These are phyloP conservation scores for Solanum lignicaule DNA, from an alignment of 257 asterid genomes.

Conservation along the genomic window DNA sequence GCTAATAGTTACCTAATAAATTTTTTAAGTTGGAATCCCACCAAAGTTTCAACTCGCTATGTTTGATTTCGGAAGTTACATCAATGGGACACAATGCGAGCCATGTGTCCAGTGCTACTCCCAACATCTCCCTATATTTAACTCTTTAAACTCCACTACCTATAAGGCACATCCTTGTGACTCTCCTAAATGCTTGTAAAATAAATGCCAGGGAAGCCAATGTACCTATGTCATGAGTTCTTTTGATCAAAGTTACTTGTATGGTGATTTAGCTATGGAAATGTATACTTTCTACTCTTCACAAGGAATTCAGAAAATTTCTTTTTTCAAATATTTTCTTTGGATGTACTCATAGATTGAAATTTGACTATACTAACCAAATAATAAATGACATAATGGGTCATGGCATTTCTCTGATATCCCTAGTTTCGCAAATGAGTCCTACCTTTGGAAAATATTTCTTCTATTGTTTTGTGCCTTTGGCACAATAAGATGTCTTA, in stretches of 20 bases:
- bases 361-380: background rate
- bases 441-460: background rate
- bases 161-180: background rate
- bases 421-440: background rate
- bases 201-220: background rate
- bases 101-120: background rate
- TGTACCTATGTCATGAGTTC: background rate
- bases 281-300: background rate
- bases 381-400: background rate
- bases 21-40: background rate
- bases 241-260: background rate
- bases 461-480: no score
- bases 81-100: background rate
- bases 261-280: background rate
- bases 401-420: accelerated
- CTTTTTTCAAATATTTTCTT: background rate
- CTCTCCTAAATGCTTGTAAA: background rate
- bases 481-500: background rate
- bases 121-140: background rate
- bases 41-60: no score
- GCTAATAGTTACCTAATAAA: no score
- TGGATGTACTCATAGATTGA: background rate
- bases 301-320: background rate
- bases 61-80: no score
- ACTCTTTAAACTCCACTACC: background rate